Evolutionary conservation across 2,329 filamentous ascomycete species (phyloP).

Genomic region (Sclerotinia nivalis): DNA sequence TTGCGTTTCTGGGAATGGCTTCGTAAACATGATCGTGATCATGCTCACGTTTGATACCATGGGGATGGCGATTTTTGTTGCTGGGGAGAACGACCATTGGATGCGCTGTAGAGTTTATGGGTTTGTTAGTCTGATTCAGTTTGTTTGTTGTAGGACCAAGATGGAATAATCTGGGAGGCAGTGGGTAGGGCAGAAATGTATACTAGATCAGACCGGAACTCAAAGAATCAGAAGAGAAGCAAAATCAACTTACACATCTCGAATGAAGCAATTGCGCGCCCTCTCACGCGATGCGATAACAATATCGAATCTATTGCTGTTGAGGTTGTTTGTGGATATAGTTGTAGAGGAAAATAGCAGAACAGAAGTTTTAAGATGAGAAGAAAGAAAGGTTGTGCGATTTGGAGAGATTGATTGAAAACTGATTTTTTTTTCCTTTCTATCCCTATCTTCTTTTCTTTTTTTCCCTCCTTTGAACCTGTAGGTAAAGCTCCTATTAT

Average conservation of each 20-base stretch:
- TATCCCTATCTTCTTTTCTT: not conserved
- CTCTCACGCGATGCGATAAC: not conserved
- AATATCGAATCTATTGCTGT: not conserved
- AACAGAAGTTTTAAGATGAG: not conserved
- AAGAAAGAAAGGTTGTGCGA: not conserved
- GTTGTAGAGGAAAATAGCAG: not conserved
- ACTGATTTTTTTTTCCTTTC: not conserved
- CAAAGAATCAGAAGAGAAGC: not conserved
- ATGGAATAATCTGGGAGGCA: not conserved
- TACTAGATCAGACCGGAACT: not conserved
- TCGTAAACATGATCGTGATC: slow-evolving; percentile 9
- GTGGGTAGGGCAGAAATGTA: not conserved
- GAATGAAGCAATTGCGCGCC: not conserved
- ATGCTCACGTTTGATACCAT: slow-evolving; percentile 9
- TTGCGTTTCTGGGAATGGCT: not conserved
- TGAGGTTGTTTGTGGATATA: not conserved
- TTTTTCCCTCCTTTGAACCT: not conserved
- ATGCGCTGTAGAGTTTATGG: not conserved
- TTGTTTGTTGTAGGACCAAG: not conserved
- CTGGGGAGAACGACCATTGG: slow-evolving; percentile 11
- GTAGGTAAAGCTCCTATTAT: not conserved
- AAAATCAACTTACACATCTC: slow-evolving; percentile 16
- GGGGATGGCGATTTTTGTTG: not conserved
- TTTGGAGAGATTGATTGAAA: not conserved
- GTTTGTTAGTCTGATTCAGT: not conserved